Evolutionary conservation across 1,284 basidiomycete genomes (phyloP), one percentile per base, ranked within the genome.

Genomic region (Naganishia albida): DNA sequence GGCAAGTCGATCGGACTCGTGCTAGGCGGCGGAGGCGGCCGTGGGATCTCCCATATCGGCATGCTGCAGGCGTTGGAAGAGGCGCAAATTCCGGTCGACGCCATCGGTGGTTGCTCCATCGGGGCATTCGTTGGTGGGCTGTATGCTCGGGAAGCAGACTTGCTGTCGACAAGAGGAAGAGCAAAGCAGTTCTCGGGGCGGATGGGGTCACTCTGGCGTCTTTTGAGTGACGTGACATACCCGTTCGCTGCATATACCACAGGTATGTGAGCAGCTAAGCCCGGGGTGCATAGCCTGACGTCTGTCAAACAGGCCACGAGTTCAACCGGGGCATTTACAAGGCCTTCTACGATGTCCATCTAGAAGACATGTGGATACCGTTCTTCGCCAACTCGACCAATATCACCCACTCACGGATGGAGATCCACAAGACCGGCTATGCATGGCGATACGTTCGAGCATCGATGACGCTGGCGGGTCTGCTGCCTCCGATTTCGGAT

Each of bases 381-480:
- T 99, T 89, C 81, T 99, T 94, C 80, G 96, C 93, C 80, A 98
- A 98, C 74, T 93, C 94, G 7, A 97, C 96, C n/a, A 98, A 98
- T 74, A 97, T 99, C 75, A 94, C 90, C 57, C 93, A 91, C 66
- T 96, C 93, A 12, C 85, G 88, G 6, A 98, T 99, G 93, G 93
- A 98, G 75, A 89, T 98, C 46, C 96, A 99, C 74, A 90, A 95
- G 68, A 91, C 90, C 6, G 94, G 94, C 12, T 97, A 97, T 80
- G 92, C 92, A 16, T 94, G 92, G 92, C 83, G 87, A 64, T 85
- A 84, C 69, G 77, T 82, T 85, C 91, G 95, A 64, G 96, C 93
- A 6, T 97, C 93, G 0, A 99, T 99, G 96, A 93, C 95, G 0
- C 81, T 99, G 67, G 93, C 95, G 23, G 96, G 95, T 69, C 82